Conservation (phyloP, 139 green algal genomes). For the Chlorella sp. region DNA sequence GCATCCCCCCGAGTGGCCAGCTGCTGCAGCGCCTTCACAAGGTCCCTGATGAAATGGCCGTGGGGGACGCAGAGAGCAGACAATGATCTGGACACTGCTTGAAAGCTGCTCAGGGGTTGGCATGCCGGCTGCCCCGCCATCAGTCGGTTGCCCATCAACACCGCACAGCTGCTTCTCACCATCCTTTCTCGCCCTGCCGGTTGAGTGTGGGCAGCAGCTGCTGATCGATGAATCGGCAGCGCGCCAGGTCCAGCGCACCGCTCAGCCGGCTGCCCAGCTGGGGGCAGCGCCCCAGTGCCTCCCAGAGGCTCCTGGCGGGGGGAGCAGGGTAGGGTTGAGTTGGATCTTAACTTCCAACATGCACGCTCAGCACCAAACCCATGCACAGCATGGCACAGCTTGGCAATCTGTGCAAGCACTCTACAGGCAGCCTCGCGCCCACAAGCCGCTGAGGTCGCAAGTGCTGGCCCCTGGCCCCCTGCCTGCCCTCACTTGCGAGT, state of each 20-base stretch:
- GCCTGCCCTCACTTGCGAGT: conserved; percentile 55
- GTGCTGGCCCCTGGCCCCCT: too few relatives aligned
- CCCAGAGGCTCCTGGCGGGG: background rate
- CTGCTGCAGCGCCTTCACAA: conserved; percentile 11
- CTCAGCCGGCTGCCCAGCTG: background rate
- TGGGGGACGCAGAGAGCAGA: too few relatives aligned
- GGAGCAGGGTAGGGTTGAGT: background rate
- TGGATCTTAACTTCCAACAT: too few relatives aligned
- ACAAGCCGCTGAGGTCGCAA: too few relatives aligned
- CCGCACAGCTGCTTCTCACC: conserved; percentile 13
- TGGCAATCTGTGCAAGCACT: too few relatives aligned
- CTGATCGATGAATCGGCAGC: conserved; percentile 66
- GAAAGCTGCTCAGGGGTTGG: too few relatives aligned
- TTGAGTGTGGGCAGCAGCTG: conserved; percentile 74
- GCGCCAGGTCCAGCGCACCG: background rate
- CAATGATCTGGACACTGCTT: too few relatives aligned
- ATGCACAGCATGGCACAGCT: too few relatives aligned
- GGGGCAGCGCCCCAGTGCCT: conserved; percentile 17
- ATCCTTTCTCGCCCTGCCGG: conserved; percentile 36
- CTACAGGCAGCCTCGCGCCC: too few relatives aligned
- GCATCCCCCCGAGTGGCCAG: background rate
- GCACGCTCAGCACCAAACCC: too few relatives aligned
- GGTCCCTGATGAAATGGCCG: conserved; percentile 31
- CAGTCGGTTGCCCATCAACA: too few relatives aligned
- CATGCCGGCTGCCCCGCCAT: too few relatives aligned